Evolutionary conservation across 768 basidiomycete species (phyloP).

Genomic region (Serendipita vermifera): DNA sequence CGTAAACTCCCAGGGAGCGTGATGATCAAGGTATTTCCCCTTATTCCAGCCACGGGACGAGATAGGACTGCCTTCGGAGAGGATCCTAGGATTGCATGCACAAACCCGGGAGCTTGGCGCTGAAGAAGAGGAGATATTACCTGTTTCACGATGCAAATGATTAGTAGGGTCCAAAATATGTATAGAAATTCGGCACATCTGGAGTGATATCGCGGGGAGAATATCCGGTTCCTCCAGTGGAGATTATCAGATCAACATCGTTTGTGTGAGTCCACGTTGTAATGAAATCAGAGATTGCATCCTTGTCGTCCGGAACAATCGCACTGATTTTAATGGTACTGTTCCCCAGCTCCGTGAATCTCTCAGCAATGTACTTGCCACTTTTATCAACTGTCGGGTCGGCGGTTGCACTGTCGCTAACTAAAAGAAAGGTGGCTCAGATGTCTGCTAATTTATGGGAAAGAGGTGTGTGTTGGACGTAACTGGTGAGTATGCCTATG

Average conservation of each 20-base stretch:
- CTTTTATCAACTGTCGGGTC: slow-evolving; percentile 44
- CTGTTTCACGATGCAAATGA: slow-evolving; percentile 10
- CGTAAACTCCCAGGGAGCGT: slow-evolving; percentile 79
- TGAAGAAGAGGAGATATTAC: slow-evolving; percentile 21
- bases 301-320: slow-evolving; percentile 57
- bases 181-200: slow-evolving; percentile 37
- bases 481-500: slow-evolving; percentile 12
- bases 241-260: slow-evolving; percentile 60
- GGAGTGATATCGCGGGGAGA: slow-evolving; percentile 70
- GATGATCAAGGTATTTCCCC: slow-evolving; percentile 51
- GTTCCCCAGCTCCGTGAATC: slow-evolving; percentile 24
- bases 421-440: slow-evolving; percentile 24
- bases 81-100: slow-evolving; percentile 54
- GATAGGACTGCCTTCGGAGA: slow-evolving; percentile 74
- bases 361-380: slow-evolving; percentile 46
- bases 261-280: slow-evolving; percentile 32
- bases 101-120: slow-evolving; percentile 42
- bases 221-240: slow-evolving; percentile 82
- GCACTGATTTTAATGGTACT: slow-evolving; percentile 7
- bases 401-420: slow-evolving; percentile 58
- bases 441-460: too few relatives aligned
- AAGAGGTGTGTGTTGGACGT: too few relatives aligned
- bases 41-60: slow-evolving; percentile 67
- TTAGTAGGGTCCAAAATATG: background rate
- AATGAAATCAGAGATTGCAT: slow-evolving; percentile 37